Evolutionary conservation across 495 filamentous ascomycete genomes (phyloP).

Genomic region (Jackrogersella multiformis): DNA sequence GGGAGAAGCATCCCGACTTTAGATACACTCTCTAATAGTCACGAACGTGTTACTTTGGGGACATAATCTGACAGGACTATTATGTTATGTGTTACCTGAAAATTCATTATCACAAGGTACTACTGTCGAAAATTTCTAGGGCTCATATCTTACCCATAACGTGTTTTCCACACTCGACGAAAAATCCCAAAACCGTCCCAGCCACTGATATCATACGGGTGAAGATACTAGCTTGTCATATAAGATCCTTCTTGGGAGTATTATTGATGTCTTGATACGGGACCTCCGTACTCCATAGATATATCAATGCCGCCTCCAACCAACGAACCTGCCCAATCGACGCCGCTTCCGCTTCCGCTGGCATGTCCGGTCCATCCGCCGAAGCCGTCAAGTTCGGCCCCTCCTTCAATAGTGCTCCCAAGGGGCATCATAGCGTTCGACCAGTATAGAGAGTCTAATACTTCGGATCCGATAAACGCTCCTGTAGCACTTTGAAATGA

Average conservation of each 20-base stretch:
- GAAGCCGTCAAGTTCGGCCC: conserved; percentile 6
- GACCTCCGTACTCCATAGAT: conserved; percentile 12
- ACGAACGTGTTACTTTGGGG: neutral
- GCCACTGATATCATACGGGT: too few relatives aligned
- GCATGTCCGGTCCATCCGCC: conserved; percentile 7
- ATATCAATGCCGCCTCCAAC: conserved; percentile 2
- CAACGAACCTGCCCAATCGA: conserved; percentile 14
- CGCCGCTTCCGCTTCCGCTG: neutral
- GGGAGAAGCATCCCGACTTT: conserved; percentile 6
- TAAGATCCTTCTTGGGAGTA: neutral
- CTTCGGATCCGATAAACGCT: conserved; percentile 2
- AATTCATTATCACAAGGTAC: too few relatives aligned
- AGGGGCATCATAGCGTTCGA: conserved; percentile 24
- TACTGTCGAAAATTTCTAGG: too few relatives aligned
- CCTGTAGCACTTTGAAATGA: neutral
- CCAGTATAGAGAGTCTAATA: conserved; percentile 19
- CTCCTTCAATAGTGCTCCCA: conserved; percentile 22
- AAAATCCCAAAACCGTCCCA: too few relatives aligned
- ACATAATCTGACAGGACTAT: neutral
- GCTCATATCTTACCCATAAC: too few relatives aligned
- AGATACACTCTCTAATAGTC: neutral
- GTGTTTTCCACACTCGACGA: too few relatives aligned
- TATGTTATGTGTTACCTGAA: neutral
- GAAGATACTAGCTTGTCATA: neutral
- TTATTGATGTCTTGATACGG: neutral